phyloP scores from a whole-genome alignment of 202 grass and related monocot genomes.

The Brachypodium distachyon region DNA sequence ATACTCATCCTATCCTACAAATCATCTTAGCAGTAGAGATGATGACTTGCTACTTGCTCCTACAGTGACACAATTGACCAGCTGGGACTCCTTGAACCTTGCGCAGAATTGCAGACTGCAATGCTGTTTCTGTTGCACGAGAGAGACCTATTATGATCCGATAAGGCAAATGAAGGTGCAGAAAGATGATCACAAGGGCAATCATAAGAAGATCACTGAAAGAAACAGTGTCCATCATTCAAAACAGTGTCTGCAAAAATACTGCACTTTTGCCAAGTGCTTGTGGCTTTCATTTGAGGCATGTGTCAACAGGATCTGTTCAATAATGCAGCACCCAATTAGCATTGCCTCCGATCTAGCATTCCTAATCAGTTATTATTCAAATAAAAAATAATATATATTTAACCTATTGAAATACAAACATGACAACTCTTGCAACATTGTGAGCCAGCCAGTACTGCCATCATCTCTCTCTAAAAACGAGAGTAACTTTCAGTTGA shows the following conservation, averaged over 20 bases:
- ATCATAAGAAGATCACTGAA: not conserved
- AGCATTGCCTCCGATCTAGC: constrained; percentile 13
- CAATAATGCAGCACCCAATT: constrained; percentile 29
- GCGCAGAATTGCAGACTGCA: not conserved
- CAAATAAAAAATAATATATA: constrained; percentile 25
- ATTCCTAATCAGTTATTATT: not conserved
- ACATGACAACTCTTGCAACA: not conserved
- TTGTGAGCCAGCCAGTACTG: not conserved
- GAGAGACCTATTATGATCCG: not conserved
- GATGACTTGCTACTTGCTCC: constrained; percentile 7
- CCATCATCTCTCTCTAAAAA: too few relatives aligned
- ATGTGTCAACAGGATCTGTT: constrained; percentile 14
- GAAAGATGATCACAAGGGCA: not conserved
- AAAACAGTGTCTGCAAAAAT: not conserved
- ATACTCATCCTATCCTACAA: constrained; percentile 1
- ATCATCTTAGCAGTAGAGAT: not conserved
- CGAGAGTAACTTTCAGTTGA: not conserved
- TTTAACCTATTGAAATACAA: too few relatives aligned
- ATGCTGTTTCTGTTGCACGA: not conserved
- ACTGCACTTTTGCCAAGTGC: constrained; percentile 1
- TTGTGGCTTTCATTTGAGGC: constrained; percentile 17
- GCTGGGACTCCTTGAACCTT: not conserved
- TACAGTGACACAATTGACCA: constrained; percentile 11
- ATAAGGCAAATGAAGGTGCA: not conserved
- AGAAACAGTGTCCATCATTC: not conserved